phyloP scores from a whole-genome alignment of 2,329 filamentous ascomycete genomes.

The Cladosporium halotolerans region DNA sequence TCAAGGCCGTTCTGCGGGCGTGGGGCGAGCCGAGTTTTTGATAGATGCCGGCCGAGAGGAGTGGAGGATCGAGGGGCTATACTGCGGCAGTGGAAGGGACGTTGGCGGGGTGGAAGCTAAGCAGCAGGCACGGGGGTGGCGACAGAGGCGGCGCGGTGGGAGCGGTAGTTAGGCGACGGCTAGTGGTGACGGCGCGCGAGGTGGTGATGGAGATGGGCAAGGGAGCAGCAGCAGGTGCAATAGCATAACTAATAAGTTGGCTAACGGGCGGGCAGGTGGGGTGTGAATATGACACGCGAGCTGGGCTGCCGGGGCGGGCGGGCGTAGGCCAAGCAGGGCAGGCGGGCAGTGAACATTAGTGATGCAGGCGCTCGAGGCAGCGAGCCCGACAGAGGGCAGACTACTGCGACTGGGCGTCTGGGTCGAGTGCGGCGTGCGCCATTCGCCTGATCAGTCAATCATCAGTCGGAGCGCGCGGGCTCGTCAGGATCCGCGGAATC shows the following conservation, averaged over 20 bases:
- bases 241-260: not conserved
- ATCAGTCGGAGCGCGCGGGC: no score
- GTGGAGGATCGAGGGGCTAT: not conserved
- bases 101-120: not conserved
- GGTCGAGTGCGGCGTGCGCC: no score
- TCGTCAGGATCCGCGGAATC: no score
- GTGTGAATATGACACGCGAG: not conserved
- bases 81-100: constrained; percentile 3
- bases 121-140: not conserved
- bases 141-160: not conserved
- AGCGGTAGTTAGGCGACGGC: not conserved
- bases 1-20: not conserved
- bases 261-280: not conserved
- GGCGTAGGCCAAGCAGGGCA: no score
- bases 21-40: constrained; percentile 9
- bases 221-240: not conserved
- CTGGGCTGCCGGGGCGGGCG: no score
- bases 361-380: no score
- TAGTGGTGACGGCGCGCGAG: not conserved
- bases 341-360: no score
- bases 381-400: no score
- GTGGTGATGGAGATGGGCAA: not conserved
- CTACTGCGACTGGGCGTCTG: no score
- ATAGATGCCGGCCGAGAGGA: not conserved
- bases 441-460: no score